phyloP scores from a whole-genome alignment of 495 filamentous ascomycete species.

The Penicillium longicatenatum region DNA sequence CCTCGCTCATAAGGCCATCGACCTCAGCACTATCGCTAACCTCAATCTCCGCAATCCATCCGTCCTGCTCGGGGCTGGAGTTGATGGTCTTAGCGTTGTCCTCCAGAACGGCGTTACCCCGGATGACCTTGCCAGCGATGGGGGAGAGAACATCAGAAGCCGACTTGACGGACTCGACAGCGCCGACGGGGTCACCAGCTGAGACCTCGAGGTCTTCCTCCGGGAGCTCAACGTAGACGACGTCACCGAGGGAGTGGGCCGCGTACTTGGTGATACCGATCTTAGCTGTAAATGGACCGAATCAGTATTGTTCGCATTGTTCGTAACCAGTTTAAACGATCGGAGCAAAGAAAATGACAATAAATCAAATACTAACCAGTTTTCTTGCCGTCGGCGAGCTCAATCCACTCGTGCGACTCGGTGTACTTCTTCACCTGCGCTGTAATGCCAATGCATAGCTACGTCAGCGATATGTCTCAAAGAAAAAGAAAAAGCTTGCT shows the following conservation, averaged over 20 bases:
- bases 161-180: constrained; percentile 97
- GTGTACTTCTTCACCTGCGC: constrained; percentile 82
- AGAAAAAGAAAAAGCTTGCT: constrained; percentile 9
- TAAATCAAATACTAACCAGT: constrained; percentile 33
- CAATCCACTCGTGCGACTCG: constrained; percentile 97
- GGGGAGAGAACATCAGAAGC: constrained; percentile 95
- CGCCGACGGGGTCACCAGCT: constrained; percentile 80
- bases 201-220: constrained; percentile 59
- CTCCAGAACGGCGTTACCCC: constrained; percentile 70
- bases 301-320: constrained; percentile 2
- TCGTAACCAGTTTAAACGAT: neutral
- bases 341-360: neutral
- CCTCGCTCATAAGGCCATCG: constrained; percentile 69
- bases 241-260: constrained; percentile 86
- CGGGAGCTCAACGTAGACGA: constrained; percentile 95
- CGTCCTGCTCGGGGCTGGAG: constrained; percentile 78
- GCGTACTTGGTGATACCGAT: constrained; percentile 93
- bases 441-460: constrained; percentile 26
- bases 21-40: constrained; percentile 69
- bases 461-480: constrained; percentile 26
- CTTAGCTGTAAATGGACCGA: constrained; percentile 50
- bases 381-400: constrained; percentile 73
- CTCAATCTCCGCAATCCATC: constrained; percentile 90
- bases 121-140: constrained; percentile 71
- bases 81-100: constrained; percentile 88